Evolutionary conservation across 805 yeast species (phyloP).

Genomic region (Saturnispora serradocipensis): DNA sequence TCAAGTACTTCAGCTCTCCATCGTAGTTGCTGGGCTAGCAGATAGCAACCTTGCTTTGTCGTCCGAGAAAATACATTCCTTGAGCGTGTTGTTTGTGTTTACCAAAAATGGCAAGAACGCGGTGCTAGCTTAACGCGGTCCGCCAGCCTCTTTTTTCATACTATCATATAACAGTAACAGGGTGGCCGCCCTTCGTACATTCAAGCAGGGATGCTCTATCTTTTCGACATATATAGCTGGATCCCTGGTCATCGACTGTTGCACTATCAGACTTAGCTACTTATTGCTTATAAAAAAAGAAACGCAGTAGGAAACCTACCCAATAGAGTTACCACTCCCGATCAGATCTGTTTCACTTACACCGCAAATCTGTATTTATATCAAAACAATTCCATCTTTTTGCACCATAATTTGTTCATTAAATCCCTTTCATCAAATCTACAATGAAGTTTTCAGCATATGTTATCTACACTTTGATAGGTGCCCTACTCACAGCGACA

Average conservation of each 20-base stretch:
- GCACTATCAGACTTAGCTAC: neutral
- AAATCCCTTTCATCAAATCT: neutral
- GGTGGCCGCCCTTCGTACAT: neutral
- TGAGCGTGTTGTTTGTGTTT: neutral
- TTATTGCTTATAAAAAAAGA: neutral
- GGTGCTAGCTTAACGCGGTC: neutral
- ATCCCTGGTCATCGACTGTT: neutral
- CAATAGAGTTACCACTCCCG: neutral
- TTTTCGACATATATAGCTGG: neutral
- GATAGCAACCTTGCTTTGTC: neutral
- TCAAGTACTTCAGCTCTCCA: neutral
- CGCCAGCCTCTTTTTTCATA: neutral
- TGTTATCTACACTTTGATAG: conserved; percentile 8
- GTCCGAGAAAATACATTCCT: neutral
- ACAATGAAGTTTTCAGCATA: conserved; percentile 13
- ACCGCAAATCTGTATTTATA: neutral
- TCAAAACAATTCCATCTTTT: neutral
- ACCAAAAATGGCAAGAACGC: neutral
- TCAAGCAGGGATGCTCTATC: neutral
- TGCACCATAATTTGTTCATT: neutral
- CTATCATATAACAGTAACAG: neutral
- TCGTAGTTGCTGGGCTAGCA: neutral
- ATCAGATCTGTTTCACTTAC: neutral
- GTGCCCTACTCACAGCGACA: conserved; percentile 16
- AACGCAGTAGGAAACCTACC: neutral